Evolutionary conservation across 176 grass and related monocot genomes (phyloP).

Genomic region (Urochloa ruziziensis): DNA sequence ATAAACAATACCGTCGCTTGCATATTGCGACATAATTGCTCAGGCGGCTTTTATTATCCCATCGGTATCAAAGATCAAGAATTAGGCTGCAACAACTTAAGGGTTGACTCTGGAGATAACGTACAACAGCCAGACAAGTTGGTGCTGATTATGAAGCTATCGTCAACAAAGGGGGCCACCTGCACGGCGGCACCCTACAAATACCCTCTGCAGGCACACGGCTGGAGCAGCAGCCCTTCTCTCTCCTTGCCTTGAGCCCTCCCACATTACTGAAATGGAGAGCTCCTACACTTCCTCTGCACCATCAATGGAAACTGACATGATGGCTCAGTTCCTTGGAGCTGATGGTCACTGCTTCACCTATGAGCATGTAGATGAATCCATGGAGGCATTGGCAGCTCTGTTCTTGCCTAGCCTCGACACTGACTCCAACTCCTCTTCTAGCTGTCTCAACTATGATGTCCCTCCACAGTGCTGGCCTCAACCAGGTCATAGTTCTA

Average conservation of each 20-base stretch:
- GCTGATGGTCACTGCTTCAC: slow-evolving; percentile 51
- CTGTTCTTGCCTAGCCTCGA: slow-evolving; percentile 54
- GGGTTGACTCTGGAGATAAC: slow-evolving; percentile 43
- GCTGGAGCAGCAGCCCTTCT: slow-evolving; percentile 33
- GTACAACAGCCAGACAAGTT: slow-evolving; percentile 28
- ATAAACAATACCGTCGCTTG: slow-evolving; percentile 39
- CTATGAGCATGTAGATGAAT: slow-evolving; percentile 49
- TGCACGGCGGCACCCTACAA: slow-evolving; percentile 40
- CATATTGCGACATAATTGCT: slow-evolving; percentile 36
- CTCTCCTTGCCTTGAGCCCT: slow-evolving; percentile 10
- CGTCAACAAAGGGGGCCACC: slow-evolving; percentile 44
- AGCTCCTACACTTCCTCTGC: slow-evolving; percentile 28
- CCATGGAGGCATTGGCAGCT: slow-evolving; percentile 41
- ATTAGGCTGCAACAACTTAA: slow-evolving; percentile 37
- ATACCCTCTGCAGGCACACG: slow-evolving; percentile 29
- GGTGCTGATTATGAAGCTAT: slow-evolving; percentile 30
- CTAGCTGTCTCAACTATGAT: slow-evolving; percentile 38
- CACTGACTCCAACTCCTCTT: slow-evolving; percentile 51
- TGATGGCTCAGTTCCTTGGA: slow-evolving; percentile 63
- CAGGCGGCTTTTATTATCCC: slow-evolving; percentile 48
- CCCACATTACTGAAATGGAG: slow-evolving; percentile 46
- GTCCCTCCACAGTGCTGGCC: slow-evolving; percentile 44
- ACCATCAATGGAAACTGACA: slow-evolving; percentile 33
- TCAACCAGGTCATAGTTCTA: slow-evolving; percentile 26
- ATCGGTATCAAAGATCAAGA: slow-evolving; percentile 48